Conservation (phyloP, 306 rosid genomes). For the Vigna nakashimae region DNA sequence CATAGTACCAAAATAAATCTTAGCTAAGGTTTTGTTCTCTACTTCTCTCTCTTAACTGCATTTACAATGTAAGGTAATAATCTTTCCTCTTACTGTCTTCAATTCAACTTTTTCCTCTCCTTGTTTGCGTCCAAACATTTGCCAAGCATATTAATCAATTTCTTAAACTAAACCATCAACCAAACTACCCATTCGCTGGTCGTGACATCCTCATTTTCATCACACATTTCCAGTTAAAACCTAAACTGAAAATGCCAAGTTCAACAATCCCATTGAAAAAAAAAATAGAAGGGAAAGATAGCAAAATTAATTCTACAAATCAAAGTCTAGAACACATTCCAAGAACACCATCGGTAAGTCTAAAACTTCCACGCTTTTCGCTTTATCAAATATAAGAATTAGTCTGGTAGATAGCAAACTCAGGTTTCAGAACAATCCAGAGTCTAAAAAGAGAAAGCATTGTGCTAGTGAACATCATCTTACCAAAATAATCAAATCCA, state of each 20-base stretch:
- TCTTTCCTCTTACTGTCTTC: too few relatives aligned
- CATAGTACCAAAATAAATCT: slow-evolving; percentile 10
- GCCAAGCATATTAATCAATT: neutral
- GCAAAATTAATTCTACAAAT: neutral
- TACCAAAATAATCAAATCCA: neutral
- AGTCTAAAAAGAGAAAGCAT: neutral
- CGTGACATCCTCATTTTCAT: slow-evolving; percentile 19
- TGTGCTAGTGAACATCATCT: slow-evolving; percentile 4
- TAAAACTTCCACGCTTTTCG: neutral
- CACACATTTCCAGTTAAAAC: neutral
- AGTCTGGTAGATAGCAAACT: neutral
- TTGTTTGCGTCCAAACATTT: too few relatives aligned
- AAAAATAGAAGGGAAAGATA: neutral
- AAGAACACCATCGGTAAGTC: slow-evolving; percentile 9
- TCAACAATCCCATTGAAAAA: slow-evolving; percentile 21
- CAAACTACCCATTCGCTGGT: neutral
- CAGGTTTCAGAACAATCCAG: neutral
- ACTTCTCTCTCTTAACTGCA: slow-evolving; percentile 11
- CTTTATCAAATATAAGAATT: slow-evolving; percentile 5
- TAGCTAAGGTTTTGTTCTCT: slow-evolving; percentile 6
- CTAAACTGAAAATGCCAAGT: slow-evolving; percentile 22
- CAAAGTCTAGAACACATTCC: neutral
- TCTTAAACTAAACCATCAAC: slow-evolving; percentile 22
- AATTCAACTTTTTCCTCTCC: too few relatives aligned
- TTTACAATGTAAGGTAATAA: neutral